Evolutionary conservation across 2,329 filamentous ascomycete species (phyloP), one percentile per base, ranked within the genome.

Genomic region (Fonsecaea pedrosoi): DNA sequence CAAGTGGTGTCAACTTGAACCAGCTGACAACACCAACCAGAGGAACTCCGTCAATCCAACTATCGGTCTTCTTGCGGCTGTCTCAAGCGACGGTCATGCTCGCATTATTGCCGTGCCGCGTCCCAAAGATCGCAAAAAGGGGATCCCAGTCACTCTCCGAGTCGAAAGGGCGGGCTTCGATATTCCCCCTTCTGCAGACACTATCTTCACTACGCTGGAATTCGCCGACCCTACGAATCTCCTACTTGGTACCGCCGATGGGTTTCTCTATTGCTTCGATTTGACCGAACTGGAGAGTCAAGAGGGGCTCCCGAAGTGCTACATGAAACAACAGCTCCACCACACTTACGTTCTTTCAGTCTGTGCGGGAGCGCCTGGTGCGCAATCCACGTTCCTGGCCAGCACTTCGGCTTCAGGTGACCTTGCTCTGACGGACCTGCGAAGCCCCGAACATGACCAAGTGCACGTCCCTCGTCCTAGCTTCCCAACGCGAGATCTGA

Each of bases 1-100:
- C 34, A 79, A 82, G 66, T 90, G 86, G 86, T 87, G 85, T 74
- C 85, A 84, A 10, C 76, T 84, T 55, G 60, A 68, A n/a, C 70
- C 76, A 25, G 40, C 37, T 7, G 18, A 7, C 2, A 21, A 54
- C 13, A 30, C n/a, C 9, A 38, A 21, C 18, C 69, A 76, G 1
- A 71, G 76, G 12, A 74, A 79, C 55, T 65, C 76, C 30, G 66
- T 75, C 54, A 72, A 74, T 30, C 71, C 66, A 13, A 72, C 69
- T 35, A 74, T 88, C 40, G 86, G 86, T 0, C 75, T 88, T 6
- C 78, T 89, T 30, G 86, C 85, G 4, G 81, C 82, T 10, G 75
- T 89, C 1, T 88, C 84, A 79, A 81, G 80, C n/a, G 87, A 90
- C 73, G 87, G 87, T 4, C 79, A 75, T 55, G 75, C 86, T 4